Base-by-base conservation (phyloP, 371 early-diverging fungal species). In the Apophysomyces ossiformis region DNA sequence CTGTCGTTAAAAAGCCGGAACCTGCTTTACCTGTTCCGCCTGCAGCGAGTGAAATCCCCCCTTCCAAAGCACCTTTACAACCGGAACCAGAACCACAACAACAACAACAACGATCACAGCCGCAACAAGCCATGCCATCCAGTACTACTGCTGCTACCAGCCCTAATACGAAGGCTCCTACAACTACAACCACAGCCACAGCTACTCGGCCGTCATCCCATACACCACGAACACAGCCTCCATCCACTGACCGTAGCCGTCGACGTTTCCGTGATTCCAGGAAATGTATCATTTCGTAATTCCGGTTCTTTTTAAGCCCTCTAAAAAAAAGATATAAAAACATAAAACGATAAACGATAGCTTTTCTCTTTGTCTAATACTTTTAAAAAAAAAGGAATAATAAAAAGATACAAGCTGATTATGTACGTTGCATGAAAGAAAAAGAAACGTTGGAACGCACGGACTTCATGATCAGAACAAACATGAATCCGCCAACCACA, bases 221-320 rank as follows among this genome's bases (percentile, higher is more conserved):
- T 3, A 50, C 32, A 2, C 32, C 32, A 26, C 32, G 54, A 1
- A 50, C 54, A 50, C 54, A n/a, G 5, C 9, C 16, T 21, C 21
- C 16, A 50, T 26, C 54, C 16, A 7, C 16, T 50, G 54, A 5
- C 5, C 54, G 54, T 50, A 26, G 32, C 32, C 21, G 5, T 16
- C 54, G 54, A 21, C 54, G 54, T 21, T 21, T 26, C 16, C 21
- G n/a, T 47, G 47, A 13, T 4, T 41, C 47, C 11, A 47, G 7
- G 47, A 50, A 50, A 50, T 50, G 54, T 50, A 21, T 50, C 11
- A n/a, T 50, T 16, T 18, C 21, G 35, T 50, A 26, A 50, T 50
- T 21, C 54, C 18, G 2, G n/a, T 16, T 2, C 21, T 50, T n/a
- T 9, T 18, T 50, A 7, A 5, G 18, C 8, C 16, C 54, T 1